Percentiles rank a stretch among this genome's conserved stretches.
Conservation (phyloP, 768 basidiomycete species). For the Suillus sp. region DNA sequence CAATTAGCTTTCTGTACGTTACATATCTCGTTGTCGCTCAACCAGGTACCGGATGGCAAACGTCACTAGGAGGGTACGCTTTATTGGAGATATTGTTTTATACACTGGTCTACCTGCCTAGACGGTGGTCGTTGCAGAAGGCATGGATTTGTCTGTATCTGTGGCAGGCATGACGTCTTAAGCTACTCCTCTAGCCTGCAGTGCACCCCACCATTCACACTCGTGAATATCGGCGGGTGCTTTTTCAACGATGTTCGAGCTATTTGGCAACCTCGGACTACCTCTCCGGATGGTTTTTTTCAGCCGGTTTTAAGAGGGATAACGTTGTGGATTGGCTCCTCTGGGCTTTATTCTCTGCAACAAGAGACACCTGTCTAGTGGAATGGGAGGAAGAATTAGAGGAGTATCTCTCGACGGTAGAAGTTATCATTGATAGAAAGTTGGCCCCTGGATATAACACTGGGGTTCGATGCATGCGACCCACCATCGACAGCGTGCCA, state of each 20-base stretch:
- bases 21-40: slow-evolving; percentile 22
- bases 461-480: slow-evolving; percentile 46
- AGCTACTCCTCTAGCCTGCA: slow-evolving; percentile 25
- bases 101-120: slow-evolving; percentile 49
- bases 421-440: slow-evolving; percentile 41
- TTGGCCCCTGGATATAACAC: slow-evolving; percentile 44
- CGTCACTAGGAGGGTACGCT: slow-evolving; percentile 38
- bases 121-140: slow-evolving; percentile 48
- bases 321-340: slow-evolving; percentile 65
- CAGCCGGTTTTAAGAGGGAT: slow-evolving; percentile 40
- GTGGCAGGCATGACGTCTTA: not conserved
- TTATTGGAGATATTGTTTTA: slow-evolving; percentile 52
- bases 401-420: slow-evolving; percentile 45
- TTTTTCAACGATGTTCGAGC: slow-evolving; percentile 51
- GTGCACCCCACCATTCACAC: slow-evolving; percentile 40
- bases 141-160: slow-evolving; percentile 22
- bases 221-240: slow-evolving; percentile 44
- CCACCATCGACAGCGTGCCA: slow-evolving; percentile 58
- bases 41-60: not conserved
- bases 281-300: slow-evolving; percentile 57
- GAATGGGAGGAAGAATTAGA: slow-evolving; percentile 56
- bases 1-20: slow-evolving; percentile 47
- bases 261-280: slow-evolving; percentile 27
- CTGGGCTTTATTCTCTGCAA: slow-evolving; percentile 60
- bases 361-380: slow-evolving; percentile 30